These are phyloP conservation scores for Fagus sylvatica DNA, from an alignment of 306 rosid genomes.

Conservation along the genomic window DNA sequence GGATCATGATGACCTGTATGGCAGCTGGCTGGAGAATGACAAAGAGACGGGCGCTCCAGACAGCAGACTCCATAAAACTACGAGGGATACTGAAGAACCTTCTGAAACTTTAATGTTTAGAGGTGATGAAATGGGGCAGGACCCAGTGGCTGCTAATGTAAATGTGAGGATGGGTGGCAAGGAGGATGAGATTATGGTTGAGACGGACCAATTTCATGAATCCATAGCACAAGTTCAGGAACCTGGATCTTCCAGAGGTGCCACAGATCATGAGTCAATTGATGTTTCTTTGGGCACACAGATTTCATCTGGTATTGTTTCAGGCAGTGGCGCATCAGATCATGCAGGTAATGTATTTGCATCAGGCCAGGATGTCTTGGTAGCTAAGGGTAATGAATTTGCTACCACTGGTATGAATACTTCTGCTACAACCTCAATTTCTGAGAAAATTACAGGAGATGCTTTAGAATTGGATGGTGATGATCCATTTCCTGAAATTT, in stretches of 20 bases:
- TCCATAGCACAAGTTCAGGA: slow-evolving; percentile 26
- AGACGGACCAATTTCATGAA: slow-evolving; percentile 27
- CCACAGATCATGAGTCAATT: slow-evolving; percentile 14
- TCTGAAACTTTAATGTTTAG: no score
- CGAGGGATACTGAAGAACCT: slow-evolving; percentile 32
- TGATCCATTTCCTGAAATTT: slow-evolving; percentile 88
- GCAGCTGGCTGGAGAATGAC: slow-evolving; percentile 47
- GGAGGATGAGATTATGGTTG: slow-evolving; percentile 32
- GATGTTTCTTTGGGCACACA: slow-evolving; percentile 20
- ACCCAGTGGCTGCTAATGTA: slow-evolving; percentile 16
- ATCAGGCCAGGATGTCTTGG: slow-evolving; percentile 23
- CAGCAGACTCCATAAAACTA: no score
- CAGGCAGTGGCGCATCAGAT: slow-evolving; percentile 25
- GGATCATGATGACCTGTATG: slow-evolving; percentile 41
- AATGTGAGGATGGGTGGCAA: slow-evolving; percentile 38
- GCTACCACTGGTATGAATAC: no score
- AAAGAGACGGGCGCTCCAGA: no score
- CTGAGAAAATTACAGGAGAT: slow-evolving; percentile 21
- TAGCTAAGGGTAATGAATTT: slow-evolving; percentile 10
- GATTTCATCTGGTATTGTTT: no score
- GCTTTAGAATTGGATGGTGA: slow-evolving; percentile 18
- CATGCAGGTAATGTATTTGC: slow-evolving; percentile 28
- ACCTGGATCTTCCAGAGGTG: slow-evolving; percentile 21
- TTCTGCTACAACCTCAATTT: slow-evolving; percentile 22
- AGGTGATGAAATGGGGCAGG: slow-evolving; percentile 25